phyloP scores from a whole-genome alignment of 768 basidiomycete genomes.

The Pleurotus platypus region DNA sequence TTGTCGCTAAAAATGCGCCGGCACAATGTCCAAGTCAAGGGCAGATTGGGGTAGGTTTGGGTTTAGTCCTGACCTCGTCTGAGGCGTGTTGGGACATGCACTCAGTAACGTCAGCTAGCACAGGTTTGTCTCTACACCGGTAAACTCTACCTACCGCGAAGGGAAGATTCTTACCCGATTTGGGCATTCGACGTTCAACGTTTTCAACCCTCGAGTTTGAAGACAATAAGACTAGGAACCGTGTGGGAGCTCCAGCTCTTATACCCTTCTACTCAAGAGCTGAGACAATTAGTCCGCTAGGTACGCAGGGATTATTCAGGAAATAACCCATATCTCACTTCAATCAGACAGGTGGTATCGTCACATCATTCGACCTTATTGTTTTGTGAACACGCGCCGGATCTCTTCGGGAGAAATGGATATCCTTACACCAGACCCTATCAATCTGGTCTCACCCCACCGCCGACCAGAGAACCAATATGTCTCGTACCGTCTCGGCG shows the following conservation, averaged over 20 bases:
- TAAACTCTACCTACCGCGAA: conserved; percentile 2
- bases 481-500: too few relatives aligned
- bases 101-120: background rate
- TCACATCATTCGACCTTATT: background rate
- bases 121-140: background rate
- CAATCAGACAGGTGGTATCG: conserved; percentile 3
- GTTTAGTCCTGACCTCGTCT: background rate
- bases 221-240: conserved; percentile 43
- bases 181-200: conserved; percentile 11
- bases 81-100: background rate
- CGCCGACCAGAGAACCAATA: too few relatives aligned
- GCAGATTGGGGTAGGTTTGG: background rate
- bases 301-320: conserved; percentile 5
- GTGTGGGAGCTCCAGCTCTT: conserved; percentile 4
- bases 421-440: background rate
- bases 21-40: background rate
- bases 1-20: too few relatives aligned
- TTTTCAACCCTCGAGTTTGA: conserved; percentile 2
- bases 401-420: conserved; percentile 4
- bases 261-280: conserved; percentile 3
- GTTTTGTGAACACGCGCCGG: conserved; percentile 1
- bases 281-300: conserved; percentile 1
- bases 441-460: background rate
- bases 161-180: conserved; percentile 17
- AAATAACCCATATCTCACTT: conserved; percentile 5